Percentiles rank a stretch among this genome's conserved stretches.
phyloP scores from a whole-genome alignment of 768 basidiomycete genomes.

The Tremella mesenterica region DNA sequence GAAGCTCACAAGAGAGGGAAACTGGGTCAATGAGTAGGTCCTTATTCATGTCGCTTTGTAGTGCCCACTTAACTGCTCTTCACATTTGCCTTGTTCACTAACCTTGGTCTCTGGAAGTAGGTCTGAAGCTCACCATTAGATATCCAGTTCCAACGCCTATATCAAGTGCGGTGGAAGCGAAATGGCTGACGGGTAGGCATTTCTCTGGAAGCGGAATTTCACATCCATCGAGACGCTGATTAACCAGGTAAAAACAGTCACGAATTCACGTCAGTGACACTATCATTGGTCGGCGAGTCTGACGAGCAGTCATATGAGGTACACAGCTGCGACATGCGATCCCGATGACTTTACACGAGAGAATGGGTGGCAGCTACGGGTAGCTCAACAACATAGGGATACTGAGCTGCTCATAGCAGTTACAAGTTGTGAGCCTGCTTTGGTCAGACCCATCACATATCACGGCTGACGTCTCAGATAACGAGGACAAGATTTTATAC shows the following conservation, averaged over 20 bases:
- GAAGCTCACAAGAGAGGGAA: constrained; percentile 74
- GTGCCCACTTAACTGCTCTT: too few species aligned
- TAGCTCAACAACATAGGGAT: constrained; percentile 74
- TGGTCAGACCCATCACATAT: constrained; percentile 6
- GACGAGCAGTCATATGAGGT: constrained; percentile 58
- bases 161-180: constrained; percentile 68
- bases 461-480: constrained; percentile 47
- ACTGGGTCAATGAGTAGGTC: constrained; percentile 70
- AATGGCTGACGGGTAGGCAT: constrained; percentile 52
- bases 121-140: constrained; percentile 1
- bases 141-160: constrained; percentile 81
- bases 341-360: constrained; percentile 75
- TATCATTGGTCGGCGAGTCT: background rate
- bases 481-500: constrained; percentile 42
- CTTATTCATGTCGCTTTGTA: too few species aligned
- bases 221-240: background rate
- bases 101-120: background rate
- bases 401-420: constrained; percentile 92
- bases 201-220: background rate
- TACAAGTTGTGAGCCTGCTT: constrained; percentile 51
- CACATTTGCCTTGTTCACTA: background rate
- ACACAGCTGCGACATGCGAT: constrained; percentile 81
- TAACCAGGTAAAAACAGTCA: constrained; percentile 57
- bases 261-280: constrained; percentile 72
- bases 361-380: constrained; percentile 74